Base-by-base conservation (phyloP, 2,329 filamentous ascomycete species). In the Pestalotiopsis fici region DNA sequence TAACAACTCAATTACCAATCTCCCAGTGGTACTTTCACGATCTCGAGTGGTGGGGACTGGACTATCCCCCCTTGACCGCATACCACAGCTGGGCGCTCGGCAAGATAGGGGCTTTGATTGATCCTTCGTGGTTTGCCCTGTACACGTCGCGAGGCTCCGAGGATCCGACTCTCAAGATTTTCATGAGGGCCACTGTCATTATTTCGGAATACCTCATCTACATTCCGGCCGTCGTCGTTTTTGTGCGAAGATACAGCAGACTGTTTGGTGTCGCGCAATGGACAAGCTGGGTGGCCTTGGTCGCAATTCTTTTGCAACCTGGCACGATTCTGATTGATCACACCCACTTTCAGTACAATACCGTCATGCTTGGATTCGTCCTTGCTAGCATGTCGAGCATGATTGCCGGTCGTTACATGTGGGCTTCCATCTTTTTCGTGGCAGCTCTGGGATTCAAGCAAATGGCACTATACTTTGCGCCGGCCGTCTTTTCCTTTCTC, bases 21-120 rank as follows among this genome's bases (percentile, higher is more conserved):
- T 96, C 94, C 12, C 92, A 96, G 79, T 99, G 97, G 96, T 99
- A 99, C 80, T 97, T 97, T 77, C 94, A 99, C 79, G 95, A 99
- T 78, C 84, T 98, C 57, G 87, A 95, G 75, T 99, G 95, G 91
- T 99, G 96, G 96, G 97, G 97, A 0, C 86, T 99, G 72, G 96
- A 99, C 81, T 99, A 99, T 79, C 96, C 96, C 66, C 96, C 96
- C 64, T 87, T 99, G 81, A 99, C 96, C 65, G 97, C 96, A 64
- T 99, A 99, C 81, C 96, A 99, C 80, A 98, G 95, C 83, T 98
- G 95, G 95, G 77, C 96, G n/a, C 83, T 97, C 69, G 96, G 96
- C 70, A 92, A 91, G 80, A 88, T 98, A 84, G 96, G 96, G 63
- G 86, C 89, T 64, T 78, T 90, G 47, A 91, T 98, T 78, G 86